Base-by-base conservation (phyloP, 108 stramenopile genomes). In the Skeletonema tropicum region DNA sequence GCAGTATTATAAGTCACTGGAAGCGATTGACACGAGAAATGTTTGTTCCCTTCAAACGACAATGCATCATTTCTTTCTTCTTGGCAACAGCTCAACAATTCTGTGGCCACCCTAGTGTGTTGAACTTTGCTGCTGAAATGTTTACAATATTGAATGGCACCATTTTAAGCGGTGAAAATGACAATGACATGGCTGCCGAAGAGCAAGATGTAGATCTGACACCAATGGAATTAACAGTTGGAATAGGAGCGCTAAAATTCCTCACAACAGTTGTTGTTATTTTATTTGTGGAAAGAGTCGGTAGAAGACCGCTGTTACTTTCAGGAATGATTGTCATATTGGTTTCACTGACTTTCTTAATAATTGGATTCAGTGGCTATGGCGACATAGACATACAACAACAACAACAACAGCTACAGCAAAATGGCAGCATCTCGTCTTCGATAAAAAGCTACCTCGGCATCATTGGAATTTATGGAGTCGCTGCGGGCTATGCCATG, bases 51-150 rank as follows among this genome's bases (percentile, higher is more conserved):
- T 88, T 89, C 58, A 74, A 73, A 26, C 73, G 77, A 23, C 91
- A 90, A 74, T 73, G 75, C 15, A 77, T 59, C 6, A 84, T 92
- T 74, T 71, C 89, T 25, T 59, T 87, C 11, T 88, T 90, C 57
- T 63, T 92, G 23, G 72, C 91, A 14, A 62, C 75, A 14, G 75
- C 76, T 45, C 91, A 92, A 66, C 89, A 92, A 79, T 86, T 92
- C 64, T 90, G 89, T 76, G 91, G 91, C 12, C 91, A 92, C 73
- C 80, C 89, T 1, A 86, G 61, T 67, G 80, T 92, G 8, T 71
- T 92, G 49, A 92, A 79, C 61, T 92, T 82, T 66, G 86, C 91
- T 30, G 85, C 91, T 9, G 73, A 77, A 29, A 92, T 92, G 33
- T 89, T 92, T 62, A 42, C 80, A 8, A 49, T 74, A 26, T 45